Evolutionary conservation across 805 yeast species (phyloP).

Genomic region (Sugiyamaella valdiviana): DNA sequence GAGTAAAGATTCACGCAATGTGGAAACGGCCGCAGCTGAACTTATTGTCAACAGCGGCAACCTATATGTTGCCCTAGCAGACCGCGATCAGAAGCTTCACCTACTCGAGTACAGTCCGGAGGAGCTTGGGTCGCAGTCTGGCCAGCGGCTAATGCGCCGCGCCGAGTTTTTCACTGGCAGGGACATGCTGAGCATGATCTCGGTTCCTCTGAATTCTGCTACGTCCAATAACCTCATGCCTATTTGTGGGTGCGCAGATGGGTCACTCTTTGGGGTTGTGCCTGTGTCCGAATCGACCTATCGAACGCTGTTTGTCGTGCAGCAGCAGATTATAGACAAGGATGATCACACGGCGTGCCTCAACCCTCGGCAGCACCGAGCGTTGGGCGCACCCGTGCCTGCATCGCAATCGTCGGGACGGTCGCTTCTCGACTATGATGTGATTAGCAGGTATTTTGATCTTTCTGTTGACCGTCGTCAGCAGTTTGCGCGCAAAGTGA

Average conservation of each 20-base stretch:
- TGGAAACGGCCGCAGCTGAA: slow-evolving; percentile 68
- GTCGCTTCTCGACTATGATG: slow-evolving; percentile 26
- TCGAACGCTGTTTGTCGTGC: slow-evolving; percentile 75
- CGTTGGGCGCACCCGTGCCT: slow-evolving; percentile 11
- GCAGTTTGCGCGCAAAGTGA: slow-evolving; percentile 26
- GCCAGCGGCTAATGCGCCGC: slow-evolving; percentile 64
- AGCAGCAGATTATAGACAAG: slow-evolving; percentile 79
- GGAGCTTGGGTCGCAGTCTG: slow-evolving; percentile 74
- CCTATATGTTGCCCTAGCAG: slow-evolving; percentile 60
- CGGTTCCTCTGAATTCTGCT: slow-evolving; percentile 22
- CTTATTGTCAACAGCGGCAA: slow-evolving; percentile 68
- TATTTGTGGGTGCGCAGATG: slow-evolving; percentile 72
- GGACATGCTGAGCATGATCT: slow-evolving; percentile 27
- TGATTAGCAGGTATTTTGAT: slow-evolving; percentile 24
- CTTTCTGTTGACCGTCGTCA: slow-evolving; percentile 22
- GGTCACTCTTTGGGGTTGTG: slow-evolving; percentile 63
- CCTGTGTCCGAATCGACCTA: slow-evolving; percentile 74
- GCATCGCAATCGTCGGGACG: slow-evolving; percentile 14
- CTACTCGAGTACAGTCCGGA: slow-evolving; percentile 86
- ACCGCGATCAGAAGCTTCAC: slow-evolving; percentile 60
- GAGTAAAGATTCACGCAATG: slow-evolving; percentile 62
- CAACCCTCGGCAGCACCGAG: slow-evolving; percentile 50
- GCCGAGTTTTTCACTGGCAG: slow-evolving; percentile 67
- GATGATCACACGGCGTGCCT: slow-evolving; percentile 69
- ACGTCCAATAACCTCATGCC: slow-evolving; percentile 37